Conservation (phyloP, 768 basidiomycete species). For the Boletus huronensis region DNA sequence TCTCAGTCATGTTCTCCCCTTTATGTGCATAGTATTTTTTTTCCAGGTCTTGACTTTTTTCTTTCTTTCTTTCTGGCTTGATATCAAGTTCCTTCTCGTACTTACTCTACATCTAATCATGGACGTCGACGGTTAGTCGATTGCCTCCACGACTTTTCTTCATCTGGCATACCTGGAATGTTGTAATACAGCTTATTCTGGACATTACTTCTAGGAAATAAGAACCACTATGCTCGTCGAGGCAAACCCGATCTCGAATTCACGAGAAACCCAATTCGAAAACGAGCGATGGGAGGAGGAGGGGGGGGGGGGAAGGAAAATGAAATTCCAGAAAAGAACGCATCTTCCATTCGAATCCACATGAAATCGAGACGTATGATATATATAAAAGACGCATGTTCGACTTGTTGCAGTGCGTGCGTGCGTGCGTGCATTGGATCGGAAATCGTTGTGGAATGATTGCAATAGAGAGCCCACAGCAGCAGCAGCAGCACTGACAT, state of each 20-base stretch:
- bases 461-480: neutral
- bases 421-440: neutral
- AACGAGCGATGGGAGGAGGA: neutral
- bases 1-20: slow-evolving; percentile 1
- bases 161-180: slow-evolving; percentile 36
- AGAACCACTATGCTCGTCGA: neutral
- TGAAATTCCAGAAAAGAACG: slow-evolving; percentile 10
- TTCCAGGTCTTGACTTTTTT: neutral
- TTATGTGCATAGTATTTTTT: slow-evolving; percentile 24
- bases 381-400: neutral
- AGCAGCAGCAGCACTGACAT: neutral
- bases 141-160: slow-evolving; percentile 18
- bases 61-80: neutral
- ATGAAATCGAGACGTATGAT: slow-evolving; percentile 3
- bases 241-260: neutral
- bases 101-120: slow-evolving; percentile 27
- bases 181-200: slow-evolving; percentile 35
- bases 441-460: slow-evolving; percentile 10
- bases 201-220: slow-evolving; percentile 23
- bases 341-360: slow-evolving; percentile 18
- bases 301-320: neutral
- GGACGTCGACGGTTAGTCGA: slow-evolving; percentile 16
- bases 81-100: slow-evolving; percentile 21
- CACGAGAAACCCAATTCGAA: neutral
- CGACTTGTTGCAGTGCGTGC: neutral